Percentiles rank a stretch among this genome's conserved stretches.
phyloP scores from a whole-genome alignment of 2,329 filamentous ascomycete species.

The Colletotrichum acutatum region DNA sequence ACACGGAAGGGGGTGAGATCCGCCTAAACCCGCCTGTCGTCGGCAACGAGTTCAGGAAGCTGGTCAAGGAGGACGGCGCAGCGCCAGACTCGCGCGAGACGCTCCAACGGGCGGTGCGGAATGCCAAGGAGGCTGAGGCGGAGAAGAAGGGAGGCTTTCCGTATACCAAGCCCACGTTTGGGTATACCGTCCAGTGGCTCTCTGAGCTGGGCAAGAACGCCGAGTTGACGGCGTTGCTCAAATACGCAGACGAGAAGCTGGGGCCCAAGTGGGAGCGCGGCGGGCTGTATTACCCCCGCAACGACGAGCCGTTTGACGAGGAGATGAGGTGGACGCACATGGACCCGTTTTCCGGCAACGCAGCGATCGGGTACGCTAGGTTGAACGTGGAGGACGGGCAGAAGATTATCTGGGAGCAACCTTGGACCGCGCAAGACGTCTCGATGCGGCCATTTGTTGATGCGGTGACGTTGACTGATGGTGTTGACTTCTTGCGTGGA shows the following conservation, averaged over 20 bases:
- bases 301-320: conserved; percentile 39
- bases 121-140: neutral
- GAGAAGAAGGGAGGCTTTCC: neutral
- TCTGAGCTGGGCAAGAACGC: conserved; percentile 44
- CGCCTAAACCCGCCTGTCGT: conserved; percentile 39
- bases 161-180: conserved; percentile 13
- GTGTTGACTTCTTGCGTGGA: conserved; percentile 8
- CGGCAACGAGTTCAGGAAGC: conserved; percentile 39
- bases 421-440: conserved; percentile 40
- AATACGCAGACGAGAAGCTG: conserved; percentile 42
- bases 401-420: conserved; percentile 47
- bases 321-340: conserved; percentile 41
- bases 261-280: conserved; percentile 46
- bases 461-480: neutral
- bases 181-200: conserved; percentile 44
- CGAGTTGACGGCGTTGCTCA: conserved; percentile 39
- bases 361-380: conserved; percentile 47
- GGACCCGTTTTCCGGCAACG: conserved; percentile 50
- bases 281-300: conserved; percentile 47
- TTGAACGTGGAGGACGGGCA: conserved; percentile 50
- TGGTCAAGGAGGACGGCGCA: conserved; percentile 27
- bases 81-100: conserved; percentile 34
- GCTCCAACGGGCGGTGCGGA: neutral
- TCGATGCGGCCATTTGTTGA: conserved; percentile 13
- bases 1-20: conserved; percentile 39